Base-by-base conservation (phyloP, 805 yeast species). In the Isabelozyma pseudorhagii region DNA sequence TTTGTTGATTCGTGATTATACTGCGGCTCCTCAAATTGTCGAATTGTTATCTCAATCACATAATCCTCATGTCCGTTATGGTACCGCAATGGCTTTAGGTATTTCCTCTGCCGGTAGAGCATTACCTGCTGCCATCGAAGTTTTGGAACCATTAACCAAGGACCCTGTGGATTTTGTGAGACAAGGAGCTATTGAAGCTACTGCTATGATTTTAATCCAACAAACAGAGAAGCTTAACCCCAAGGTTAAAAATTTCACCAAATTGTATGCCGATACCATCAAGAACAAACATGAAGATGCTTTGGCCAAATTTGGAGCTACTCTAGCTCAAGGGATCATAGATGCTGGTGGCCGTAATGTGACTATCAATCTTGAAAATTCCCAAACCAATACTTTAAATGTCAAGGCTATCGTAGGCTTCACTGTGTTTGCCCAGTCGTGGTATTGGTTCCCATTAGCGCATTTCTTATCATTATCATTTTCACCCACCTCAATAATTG, bases 331-430 rank as follows among this genome's bases (percentile, higher is more conserved):
- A 74, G 99, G 99, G 68, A 93, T 94, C 55, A 85, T 94, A 66
- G 97, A 94, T 72, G 99, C 98, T 9, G 97, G 99, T 70, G 99
- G 99, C 10, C 84, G 98, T 65, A 94, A 94, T 61, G 96, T 88
- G n/a, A 91, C 98, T 0, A 91, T 94, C 55, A 87, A 87, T 58
- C 76, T 93, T 46, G 97, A 94, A 68, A 89, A 92, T 66, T 62
- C 84, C 21, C 92, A 91, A 57, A 90, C 97, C 40, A 96, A 91
- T 52, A 90, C 96, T 17, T 79, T 94, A 56, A 93, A 94, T 69
- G 84, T 86, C 64, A 87, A 88, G 68, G 94, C 97, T 0, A 85
- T 94, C 60, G 96, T 92, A 50, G 99, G 99, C 39, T 74, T 94
- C 57, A 84, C 94, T 0, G 81, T 94, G 51, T 94, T 94, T 65